Evolutionary conservation across 345 rosid genomes (phyloP).

Genomic region (Eucalyptus marginata): DNA sequence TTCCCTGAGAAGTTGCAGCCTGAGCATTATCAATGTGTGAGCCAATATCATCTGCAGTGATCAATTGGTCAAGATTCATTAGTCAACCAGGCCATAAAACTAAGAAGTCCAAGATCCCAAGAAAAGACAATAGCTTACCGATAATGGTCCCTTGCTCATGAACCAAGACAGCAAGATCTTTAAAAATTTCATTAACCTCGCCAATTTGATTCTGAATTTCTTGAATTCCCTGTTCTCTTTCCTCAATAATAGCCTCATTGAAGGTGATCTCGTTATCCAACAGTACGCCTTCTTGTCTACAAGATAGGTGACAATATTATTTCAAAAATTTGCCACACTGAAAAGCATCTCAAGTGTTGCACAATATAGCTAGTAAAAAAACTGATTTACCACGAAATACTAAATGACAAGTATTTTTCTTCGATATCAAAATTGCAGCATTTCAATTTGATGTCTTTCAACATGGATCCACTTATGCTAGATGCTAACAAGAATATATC

Average conservation of each 20-base stretch:
- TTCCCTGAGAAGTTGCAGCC: slow-evolving; percentile 72
- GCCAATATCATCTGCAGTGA: slow-evolving; percentile 74
- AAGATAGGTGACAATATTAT: not conserved
- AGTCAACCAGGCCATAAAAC: not conserved
- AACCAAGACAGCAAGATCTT: slow-evolving; percentile 87
- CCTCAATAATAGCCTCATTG: slow-evolving; percentile 87
- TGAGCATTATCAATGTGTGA: slow-evolving; percentile 57
- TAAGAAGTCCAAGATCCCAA: not conserved
- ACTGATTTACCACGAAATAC: not conserved
- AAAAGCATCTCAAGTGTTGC: not conserved
- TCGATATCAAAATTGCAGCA: not conserved
- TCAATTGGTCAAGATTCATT: not conserved
- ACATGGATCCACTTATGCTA: not conserved
- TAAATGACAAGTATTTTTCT: not conserved
- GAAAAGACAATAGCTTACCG: slow-evolving; percentile 27
- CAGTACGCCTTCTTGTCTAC: slow-evolving; percentile 74
- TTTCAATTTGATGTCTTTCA: not conserved
- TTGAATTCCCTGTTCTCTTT: slow-evolving; percentile 90
- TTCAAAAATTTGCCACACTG: not conserved
- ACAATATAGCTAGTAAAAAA: not conserved
- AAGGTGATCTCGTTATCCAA: slow-evolving; percentile 89
- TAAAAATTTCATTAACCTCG: slow-evolving; percentile 88
- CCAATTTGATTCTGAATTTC: slow-evolving; percentile 95
- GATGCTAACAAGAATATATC: not conserved
- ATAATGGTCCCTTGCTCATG: slow-evolving; percentile 94